Evolutionary conservation across 352 stramenopile species (phyloP), one percentile per base, ranked within the genome.

Genomic region (Phytophthora tubulina): DNA sequence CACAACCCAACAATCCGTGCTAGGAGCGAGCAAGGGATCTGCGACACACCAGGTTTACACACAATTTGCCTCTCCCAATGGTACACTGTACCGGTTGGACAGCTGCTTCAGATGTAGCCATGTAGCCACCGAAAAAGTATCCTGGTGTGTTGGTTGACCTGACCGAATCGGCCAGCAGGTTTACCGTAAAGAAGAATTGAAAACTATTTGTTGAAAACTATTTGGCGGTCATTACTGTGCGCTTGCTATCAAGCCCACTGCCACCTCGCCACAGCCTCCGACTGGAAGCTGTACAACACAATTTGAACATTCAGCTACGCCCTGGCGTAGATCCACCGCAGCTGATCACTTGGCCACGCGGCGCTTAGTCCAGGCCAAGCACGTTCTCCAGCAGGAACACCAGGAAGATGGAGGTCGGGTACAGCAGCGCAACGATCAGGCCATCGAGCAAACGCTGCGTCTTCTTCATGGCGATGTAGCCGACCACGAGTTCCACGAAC

Each of bases 351-450:
- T 65, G 10, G 69, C 11, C 33, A 21, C n/a, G 38, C 35, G 21
- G 36, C 46, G 49, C 44, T 92, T 91, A 99, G 78, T 98, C 93
- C 63, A 98, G 84, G 41, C 90, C 94, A 56, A 97, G 62, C 55
- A 89, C 80, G 77, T 98, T 97, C 81, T 99, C 96, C 58, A 99
- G 81, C 51, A 97, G 21, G 52, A 90, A 90, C 6, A 99, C 96
- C 53, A 99, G 76, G 46, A 94, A 60, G 54, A 99, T 91, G 38
- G 95, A 98, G 31, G 95, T 61, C 56, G 97, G 97, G 78, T 99
- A 99, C 7, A 99, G 73, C 48, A 78, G 7, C 27, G 98, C 63
- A 50, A 99, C 87, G 46, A 98, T 72, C 17, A 96, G 44, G 31
- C 82, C 94, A 42, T 91, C 86, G 7, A 88, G 36, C n/a, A 94